Base-by-base conservation (phyloP, 148 eudicot species). In the Gaultheria prostrata region DNA sequence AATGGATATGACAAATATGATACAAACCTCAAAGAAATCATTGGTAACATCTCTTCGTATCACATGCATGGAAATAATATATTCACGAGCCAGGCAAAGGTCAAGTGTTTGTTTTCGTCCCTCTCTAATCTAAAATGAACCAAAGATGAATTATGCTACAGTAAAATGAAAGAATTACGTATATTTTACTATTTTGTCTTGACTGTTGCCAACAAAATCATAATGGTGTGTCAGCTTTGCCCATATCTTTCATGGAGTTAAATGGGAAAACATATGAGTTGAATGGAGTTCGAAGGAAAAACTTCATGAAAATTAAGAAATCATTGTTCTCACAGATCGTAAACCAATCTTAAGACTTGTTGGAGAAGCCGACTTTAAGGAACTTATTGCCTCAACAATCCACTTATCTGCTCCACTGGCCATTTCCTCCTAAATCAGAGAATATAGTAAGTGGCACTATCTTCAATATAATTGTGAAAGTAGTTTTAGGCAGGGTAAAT, bases 281-380 rank as follows among this genome's bases (percentile, higher is more conserved):
- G 15, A 10, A 65, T 65, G 33, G 33, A 65, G 33, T 65, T 10
- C 8, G 15, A 65, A 28, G 33, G 39, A 12, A 67, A 11, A 79
- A 10, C 24, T 79, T 15, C n/a, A 30, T 79, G 81, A 15, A 32
- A 15, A 79, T 48, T 26, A 50, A 13, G 32, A 46, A 50, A n/a
- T 48, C 21, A 76, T 49, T 45, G 11, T 57, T 51, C 67, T 75
- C 86, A 88, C 88, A 84, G 83, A 76, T 71, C 76, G 39, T 9
- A 88, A 78, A 45, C 75, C 13, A 35, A 88, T 33, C 79, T 86
- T 88, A 6, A 88, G 84, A 75, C 88, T 81, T 7, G 81, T 65
- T 48, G 90, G 90, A 10, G 85, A 86, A 69, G 88, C 88, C 39
- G 80, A 78, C 78, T 83, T 88, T 57, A 88, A 81, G 11, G 77